Evolutionary conservation across 1,284 basidiomycete genomes (phyloP), one percentile per base, ranked within the genome.

Genomic region (Rhizoctonia solani): DNA sequence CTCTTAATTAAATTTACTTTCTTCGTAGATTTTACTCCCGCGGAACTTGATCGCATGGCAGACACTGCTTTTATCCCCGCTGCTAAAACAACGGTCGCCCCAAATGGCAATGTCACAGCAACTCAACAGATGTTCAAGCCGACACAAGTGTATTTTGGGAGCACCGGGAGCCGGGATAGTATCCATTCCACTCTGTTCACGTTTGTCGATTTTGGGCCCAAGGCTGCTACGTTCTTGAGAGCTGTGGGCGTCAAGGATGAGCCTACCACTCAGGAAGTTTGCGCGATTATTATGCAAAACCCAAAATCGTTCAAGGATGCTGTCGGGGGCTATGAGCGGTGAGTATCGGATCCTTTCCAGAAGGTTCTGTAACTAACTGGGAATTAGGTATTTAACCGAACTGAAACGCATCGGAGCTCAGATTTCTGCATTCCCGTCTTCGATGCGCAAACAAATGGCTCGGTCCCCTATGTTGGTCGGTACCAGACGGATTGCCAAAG

Each of bases 181-280:
- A 84, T 90, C 53, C 88, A 89, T 73, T 89, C 89, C 1, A 87
- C 88, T 73, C 75, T 92, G 5, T 97, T 98, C 74, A 85, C 87
- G 11, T 96, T 95, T 72, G 85, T 98, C 53, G 89, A 98, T 76
- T 98, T 96, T 76, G 96, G 95, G 0, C 75, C 83, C 0, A 81
- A 82, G 3, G 95, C 91, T 1, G 95, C 94, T 71, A 81, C 84
- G 2, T 97, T 99, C 78, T 80, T 99, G 54, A 86, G 84, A 68
- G 87, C 90, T 9, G 93, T 92, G 72, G 96, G 96, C 21, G 93
- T 95, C 19, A 89, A 88, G 74, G 87, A 86, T 58, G 92, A 96
- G 74, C 97, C 96, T 0, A 94, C 87, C 34, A 87, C 93, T 0
- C 87, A 91, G 71, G 92, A 96, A 73, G 80, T 82, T 30, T 75